phyloP scores from a whole-genome alignment of 805 yeast genomes.

The Yarrowia sp. region DNA sequence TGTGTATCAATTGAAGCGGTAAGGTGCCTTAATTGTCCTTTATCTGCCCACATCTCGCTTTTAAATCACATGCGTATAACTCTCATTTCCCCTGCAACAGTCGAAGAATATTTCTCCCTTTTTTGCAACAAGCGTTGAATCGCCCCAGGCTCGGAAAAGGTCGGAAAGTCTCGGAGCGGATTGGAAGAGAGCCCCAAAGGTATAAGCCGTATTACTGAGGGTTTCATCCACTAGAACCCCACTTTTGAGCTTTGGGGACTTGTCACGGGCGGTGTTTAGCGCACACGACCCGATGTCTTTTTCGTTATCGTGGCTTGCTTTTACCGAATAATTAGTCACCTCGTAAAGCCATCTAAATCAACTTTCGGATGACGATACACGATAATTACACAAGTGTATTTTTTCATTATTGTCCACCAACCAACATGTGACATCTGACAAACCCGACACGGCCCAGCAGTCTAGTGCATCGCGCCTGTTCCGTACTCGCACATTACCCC shows the following conservation, averaged over 20 bases:
- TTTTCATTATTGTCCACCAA: no score
- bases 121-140: not conserved
- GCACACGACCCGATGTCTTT: not conserved
- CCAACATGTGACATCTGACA: no score
- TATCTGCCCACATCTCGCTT: not conserved
- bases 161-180: not conserved
- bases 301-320: not conserved
- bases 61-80: not conserved
- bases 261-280: not conserved
- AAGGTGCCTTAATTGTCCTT: not conserved
- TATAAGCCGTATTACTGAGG: not conserved
- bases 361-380: no score
- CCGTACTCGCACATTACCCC: not conserved
- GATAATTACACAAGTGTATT: no score
- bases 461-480: not conserved
- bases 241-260: not conserved
- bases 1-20: no score
- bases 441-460: not conserved
- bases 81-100: constrained; percentile 13
- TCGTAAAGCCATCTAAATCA: no score
- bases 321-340: no score
- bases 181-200: not conserved
- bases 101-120: constrained; percentile 9
- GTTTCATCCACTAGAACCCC: not conserved
- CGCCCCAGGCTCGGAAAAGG: not conserved